A percentile compares a stretch with the other conserved stretches of the same genome.
These are phyloP conservation scores for Globisporangium canariense DNA, from an alignment of 352 stramenopile species.

Conservation along the genomic window DNA sequence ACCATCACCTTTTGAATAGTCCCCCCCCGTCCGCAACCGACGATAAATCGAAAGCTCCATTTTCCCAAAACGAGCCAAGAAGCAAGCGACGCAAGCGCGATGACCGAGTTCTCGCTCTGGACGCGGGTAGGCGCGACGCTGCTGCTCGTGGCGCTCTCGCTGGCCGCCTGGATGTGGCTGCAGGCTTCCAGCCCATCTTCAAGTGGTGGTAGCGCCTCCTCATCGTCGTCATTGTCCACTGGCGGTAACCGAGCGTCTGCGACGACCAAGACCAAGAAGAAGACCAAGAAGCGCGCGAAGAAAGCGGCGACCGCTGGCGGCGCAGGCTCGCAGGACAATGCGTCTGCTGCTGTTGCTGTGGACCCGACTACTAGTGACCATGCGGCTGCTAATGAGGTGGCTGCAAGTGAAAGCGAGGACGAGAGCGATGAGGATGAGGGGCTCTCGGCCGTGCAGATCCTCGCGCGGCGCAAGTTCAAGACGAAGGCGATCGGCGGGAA, in stretches of 20 bases:
- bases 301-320: conserved; percentile 17
- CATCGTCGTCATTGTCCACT: not conserved
- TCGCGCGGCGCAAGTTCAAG: conserved; percentile 62
- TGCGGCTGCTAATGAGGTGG: not conserved
- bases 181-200: conserved; percentile 2
- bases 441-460: conserved; percentile 52
- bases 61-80: not conserved
- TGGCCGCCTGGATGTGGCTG: conserved; percentile 39
- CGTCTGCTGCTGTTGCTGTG: not conserved
- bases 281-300: conserved; percentile 47
- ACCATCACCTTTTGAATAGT: not conserved
- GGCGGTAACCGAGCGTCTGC: not conserved
- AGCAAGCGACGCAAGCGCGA: not conserved
- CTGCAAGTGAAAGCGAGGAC: conserved; percentile 23
- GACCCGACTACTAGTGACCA: not conserved
- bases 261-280: conserved; percentile 30
- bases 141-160: conserved; percentile 33
- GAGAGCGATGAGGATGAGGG: conserved; percentile 54
- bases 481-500: conserved; percentile 45
- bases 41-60: not conserved
- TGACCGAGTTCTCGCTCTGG: conserved; percentile 34
- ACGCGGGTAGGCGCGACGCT: conserved; percentile 40
- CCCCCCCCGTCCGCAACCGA: not conserved
- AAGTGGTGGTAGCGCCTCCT: not conserved
- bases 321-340: too few species aligned